Evolutionary conservation across 2,329 filamentous ascomycete genomes (phyloP), one percentile per base, ranked within the genome.

Genomic region (Pyricularia sp.): DNA sequence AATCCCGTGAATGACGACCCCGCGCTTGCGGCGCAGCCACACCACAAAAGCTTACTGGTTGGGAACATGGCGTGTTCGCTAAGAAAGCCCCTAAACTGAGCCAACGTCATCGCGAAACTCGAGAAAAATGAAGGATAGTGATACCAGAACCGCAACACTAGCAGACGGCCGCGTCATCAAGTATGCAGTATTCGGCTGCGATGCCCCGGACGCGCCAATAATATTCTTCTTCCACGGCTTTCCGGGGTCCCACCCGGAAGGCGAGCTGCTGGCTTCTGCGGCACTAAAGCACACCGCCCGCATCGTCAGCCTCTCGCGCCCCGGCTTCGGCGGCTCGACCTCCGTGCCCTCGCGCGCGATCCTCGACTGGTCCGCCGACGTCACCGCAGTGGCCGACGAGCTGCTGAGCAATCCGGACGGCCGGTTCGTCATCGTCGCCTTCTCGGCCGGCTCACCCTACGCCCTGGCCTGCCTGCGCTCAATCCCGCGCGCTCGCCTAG

Each of bases 211-310:
- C 3, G 78, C 20, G 63, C 63, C 28, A 2, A 65, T 30, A 0
- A 68, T 81, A 1, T 71, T 83, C 36, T 80, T 77, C 71, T 80
- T 82, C 68, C 81, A 83, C 70, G 81, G 81, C 11, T 80, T 78
- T 68, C 81, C 81, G 0, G 76, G 76, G 0, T 81, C 78, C 4
- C 80, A 80, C 4, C 72, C 81, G 12, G 81, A 82, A 69, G 78
- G 73, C 11, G 69, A 69, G 7, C 71, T 71, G 12, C 66, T 77
- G 20, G 72, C 78, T 55, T 68, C 71, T 3, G 64, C 74, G 6
- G 78, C 76, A 12, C 69, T 71, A 3, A 70, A 71, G 2, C 72
- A 72, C 11, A 70, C 72, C 4, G 69, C 79, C 20, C 78, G 78
- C 9, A 31, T 82, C 58, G 74, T 83, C 59, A 74, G 78, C 4